phyloP scores from a whole-genome alignment of 1,284 basidiomycete species.

The Cryptococcus sp. region DNA sequence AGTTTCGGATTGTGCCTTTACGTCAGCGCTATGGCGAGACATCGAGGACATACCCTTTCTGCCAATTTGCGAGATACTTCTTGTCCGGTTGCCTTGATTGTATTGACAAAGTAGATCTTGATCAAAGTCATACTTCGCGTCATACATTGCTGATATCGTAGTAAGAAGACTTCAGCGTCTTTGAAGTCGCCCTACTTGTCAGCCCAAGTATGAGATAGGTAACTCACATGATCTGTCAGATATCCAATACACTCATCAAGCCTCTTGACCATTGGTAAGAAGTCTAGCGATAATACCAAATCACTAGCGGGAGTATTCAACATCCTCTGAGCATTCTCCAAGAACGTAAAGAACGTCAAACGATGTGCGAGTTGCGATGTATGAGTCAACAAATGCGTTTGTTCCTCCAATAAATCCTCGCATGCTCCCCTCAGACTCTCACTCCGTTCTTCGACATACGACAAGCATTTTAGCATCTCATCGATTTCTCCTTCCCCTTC shows the following conservation, averaged over 20 bases:
- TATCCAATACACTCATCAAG: constrained; percentile 89
- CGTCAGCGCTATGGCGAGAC: constrained; percentile 9
- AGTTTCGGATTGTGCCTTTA: constrained; percentile 67
- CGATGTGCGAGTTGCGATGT: constrained; percentile 72
- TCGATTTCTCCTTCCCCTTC: constrained; percentile 68
- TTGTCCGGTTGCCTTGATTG: constrained; percentile 65
- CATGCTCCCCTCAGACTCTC: constrained; percentile 84
- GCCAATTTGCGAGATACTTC: constrained; percentile 68
- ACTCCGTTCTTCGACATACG: constrained; percentile 79
- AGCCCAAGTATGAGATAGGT: not conserved
- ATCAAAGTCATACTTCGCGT: constrained; percentile 92
- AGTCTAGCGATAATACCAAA: constrained; percentile 79
- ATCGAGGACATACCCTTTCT: constrained; percentile 57
- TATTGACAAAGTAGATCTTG: constrained; percentile 86
- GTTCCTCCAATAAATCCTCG: constrained; percentile 76
- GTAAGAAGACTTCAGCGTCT: constrained; percentile 83
- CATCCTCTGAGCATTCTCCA: constrained; percentile 83
- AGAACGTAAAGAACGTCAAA: constrained; percentile 84
- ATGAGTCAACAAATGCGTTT: constrained; percentile 64
- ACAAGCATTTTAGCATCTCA: constrained; percentile 74
- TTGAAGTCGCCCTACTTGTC: constrained; percentile 70
- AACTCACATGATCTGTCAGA: constrained; percentile 72
- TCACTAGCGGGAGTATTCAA: constrained; percentile 87
- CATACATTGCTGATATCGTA: constrained; percentile 93
- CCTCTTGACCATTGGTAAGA: constrained; percentile 87